These are phyloP conservation scores for Actinidia arguta DNA, from an alignment of 179 eudicot genomes.

Conservation along the genomic window DNA sequence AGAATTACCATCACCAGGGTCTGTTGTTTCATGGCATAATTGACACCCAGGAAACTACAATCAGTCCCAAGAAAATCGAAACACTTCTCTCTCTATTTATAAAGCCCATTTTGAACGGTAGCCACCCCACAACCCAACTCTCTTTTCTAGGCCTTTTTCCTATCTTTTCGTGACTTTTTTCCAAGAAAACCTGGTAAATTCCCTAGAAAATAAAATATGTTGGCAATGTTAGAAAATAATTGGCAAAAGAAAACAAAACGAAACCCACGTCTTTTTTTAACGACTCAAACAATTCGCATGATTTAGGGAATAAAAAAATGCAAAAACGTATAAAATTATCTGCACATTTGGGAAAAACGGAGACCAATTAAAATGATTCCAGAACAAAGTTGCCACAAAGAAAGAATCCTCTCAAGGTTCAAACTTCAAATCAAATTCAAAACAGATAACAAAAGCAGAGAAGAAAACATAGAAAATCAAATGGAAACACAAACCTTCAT, in stretches of 20 bases:
- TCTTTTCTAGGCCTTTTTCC: background rate
- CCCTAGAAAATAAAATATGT: background rate
- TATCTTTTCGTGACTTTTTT: background rate
- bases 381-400: background rate
- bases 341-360: no score
- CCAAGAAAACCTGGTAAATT: conserved; percentile 3
- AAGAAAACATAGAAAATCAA: no score
- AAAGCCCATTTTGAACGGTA: conserved; percentile 39
- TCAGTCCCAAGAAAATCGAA: conserved; percentile 43
- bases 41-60: conserved; percentile 40
- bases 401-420: background rate
- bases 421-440: background rate
- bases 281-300: background rate
- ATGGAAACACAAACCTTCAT: no score
- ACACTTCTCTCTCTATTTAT: conserved; percentile 34
- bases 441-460: background rate
- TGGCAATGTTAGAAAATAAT: background rate
- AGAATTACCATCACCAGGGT: conserved; percentile 83
- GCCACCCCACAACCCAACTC: conserved; percentile 9
- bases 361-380: no score
- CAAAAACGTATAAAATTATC: no score
- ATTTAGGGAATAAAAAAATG: no score
- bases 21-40: conserved; percentile 58
- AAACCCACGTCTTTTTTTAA: background rate
- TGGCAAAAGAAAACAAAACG: background rate